Evolutionary conservation across 805 yeast species (phyloP).

Genomic region (Grigorovia humatica): DNA sequence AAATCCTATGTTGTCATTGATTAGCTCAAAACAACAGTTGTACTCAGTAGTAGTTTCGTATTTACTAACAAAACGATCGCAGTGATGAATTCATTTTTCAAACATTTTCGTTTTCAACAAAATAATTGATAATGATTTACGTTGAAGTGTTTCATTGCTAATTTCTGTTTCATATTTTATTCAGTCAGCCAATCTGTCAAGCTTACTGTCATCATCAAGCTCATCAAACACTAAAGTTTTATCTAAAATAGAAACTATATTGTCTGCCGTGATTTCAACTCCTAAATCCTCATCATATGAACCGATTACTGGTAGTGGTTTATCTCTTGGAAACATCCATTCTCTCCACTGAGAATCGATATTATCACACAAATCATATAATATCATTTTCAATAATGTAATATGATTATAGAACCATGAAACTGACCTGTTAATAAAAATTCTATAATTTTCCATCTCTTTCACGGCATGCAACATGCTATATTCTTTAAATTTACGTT

Average conservation of each 20-base stretch:
- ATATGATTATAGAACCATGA: constrained; percentile 31
- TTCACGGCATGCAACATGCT: constrained; percentile 28
- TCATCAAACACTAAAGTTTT: constrained; percentile 19
- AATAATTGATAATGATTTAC: too few species aligned
- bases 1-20: neutral
- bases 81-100: too few species aligned
- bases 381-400: constrained; percentile 27
- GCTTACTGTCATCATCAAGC: constrained; percentile 21
- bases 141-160: neutral
- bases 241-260: constrained; percentile 23
- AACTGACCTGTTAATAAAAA: constrained; percentile 28
- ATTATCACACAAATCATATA: constrained; percentile 28
- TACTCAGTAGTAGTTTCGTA: neutral
- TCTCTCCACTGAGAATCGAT: constrained; percentile 29
- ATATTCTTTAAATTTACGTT: constrained; percentile 21
- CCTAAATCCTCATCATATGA: constrained; percentile 6
- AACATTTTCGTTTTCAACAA: too few species aligned
- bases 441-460: constrained; percentile 29
- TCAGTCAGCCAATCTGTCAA: neutral
- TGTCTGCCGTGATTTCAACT: constrained; percentile 11
- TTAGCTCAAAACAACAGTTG: neutral
- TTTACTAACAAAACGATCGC: too few species aligned
- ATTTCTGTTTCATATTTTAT: neutral
- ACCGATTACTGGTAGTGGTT: constrained; percentile 21
- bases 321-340: constrained; percentile 27